A percentile compares a stretch with the other conserved stretches of the same genome.
These are phyloP conservation scores for Guyanaporus albipodus DNA, from an alignment of 768 basidiomycete genomes.

Conservation along the genomic window DNA sequence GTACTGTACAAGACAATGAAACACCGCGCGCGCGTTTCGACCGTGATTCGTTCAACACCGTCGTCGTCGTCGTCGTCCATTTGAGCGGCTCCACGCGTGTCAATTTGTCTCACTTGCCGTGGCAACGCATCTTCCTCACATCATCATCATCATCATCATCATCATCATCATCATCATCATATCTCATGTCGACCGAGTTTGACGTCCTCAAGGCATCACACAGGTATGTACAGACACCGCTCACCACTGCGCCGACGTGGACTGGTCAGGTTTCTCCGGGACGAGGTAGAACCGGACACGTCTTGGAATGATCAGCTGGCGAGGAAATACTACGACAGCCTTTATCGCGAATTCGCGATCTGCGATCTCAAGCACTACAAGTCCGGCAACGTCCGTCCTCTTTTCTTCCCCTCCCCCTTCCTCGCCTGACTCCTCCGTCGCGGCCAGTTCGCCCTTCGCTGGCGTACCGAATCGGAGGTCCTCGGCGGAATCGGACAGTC, in stretches of 20 bases:
- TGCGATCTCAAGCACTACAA: conserved; percentile 97
- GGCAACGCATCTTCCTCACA: no score
- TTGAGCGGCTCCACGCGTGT: no score
- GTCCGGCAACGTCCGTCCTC: conserved; percentile 67
- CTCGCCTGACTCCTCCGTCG: not conserved
- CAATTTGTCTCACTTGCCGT: not conserved
- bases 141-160: no score
- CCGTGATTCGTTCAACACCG: no score
- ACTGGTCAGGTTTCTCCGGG: conserved; percentile 66
- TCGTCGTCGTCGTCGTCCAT: no score
- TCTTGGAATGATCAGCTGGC: conserved; percentile 86
- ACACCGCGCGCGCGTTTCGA: no score
- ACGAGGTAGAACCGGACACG: conserved; percentile 33
- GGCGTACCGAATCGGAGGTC: conserved; percentile 92
- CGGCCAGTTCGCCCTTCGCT: conserved; percentile 86
- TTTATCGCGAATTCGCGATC: conserved; percentile 90
- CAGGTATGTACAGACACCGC: conserved; percentile 39
- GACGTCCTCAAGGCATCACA: conserved; percentile 74
- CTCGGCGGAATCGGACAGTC: conserved; percentile 80
- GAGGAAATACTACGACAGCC: conserved; percentile 78
- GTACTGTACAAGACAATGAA: no score
- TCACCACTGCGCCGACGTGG: not conserved
- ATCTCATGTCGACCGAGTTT: no score
- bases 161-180: no score
- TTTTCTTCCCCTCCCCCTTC: not conserved